Conservation (phyloP, 331 rosid genomes). For the Prunus yedoensis region DNA sequence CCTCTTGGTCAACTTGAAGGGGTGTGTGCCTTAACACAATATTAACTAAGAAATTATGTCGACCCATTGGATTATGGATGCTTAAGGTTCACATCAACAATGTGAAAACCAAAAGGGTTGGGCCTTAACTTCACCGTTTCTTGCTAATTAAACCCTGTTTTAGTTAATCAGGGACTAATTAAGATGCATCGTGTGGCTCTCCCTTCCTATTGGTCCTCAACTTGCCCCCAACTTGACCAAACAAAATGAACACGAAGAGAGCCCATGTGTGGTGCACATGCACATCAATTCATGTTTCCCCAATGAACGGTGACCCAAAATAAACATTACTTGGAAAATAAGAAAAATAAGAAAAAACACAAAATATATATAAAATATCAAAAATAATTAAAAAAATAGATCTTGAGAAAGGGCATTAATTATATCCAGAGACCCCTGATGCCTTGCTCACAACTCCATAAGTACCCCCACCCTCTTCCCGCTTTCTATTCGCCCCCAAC, state of each 20-base stretch:
- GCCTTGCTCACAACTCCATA: conserved; percentile 42
- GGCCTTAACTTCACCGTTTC: not conserved
- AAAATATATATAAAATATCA: not conserved
- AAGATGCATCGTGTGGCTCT: conserved; percentile 5
- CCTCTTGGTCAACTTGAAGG: not conserved
- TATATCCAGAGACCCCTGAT: conserved; percentile 13
- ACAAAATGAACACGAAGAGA: conserved; percentile 28
- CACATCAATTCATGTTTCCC: conserved; percentile 30
- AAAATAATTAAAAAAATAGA: not conserved
- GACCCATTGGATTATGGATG: not conserved
- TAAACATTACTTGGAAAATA: conserved; percentile 5
- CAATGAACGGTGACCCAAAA: conserved; percentile 10
- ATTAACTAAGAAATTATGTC: not conserved
- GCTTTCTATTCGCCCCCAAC: conserved; percentile 34
- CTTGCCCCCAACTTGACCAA: conserved; percentile 18
- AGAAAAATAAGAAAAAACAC: not conserved
- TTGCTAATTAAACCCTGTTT: not conserved
- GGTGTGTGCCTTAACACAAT: not conserved
- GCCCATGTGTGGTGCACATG: conserved; percentile 56
- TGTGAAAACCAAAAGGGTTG: not conserved
- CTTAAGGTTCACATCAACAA: not conserved
- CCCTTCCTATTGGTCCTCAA: conserved; percentile 17
- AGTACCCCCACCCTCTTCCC: conserved; percentile 63
- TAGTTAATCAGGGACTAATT: not conserved
- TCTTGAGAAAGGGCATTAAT: conserved; percentile 28